Percentiles rank a stretch among this genome's conserved stretches.
These are phyloP conservation scores for Boletus sp. DNA, from an alignment of 1,284 basidiomycete genomes.

Conservation along the genomic window DNA sequence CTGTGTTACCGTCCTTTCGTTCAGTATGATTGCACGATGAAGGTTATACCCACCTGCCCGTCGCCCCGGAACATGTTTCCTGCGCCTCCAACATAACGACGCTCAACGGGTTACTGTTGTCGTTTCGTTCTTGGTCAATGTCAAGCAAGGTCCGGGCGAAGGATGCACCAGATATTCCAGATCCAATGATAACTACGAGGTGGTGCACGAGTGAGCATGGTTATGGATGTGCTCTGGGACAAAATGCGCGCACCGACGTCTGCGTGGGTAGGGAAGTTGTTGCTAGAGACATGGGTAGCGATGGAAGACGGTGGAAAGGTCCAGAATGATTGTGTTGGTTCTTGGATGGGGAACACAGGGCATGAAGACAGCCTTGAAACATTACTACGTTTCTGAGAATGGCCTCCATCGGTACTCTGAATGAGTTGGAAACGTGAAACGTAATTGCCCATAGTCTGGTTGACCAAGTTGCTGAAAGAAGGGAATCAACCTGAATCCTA, in stretches of 20 bases:
- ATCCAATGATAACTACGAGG: conserved; percentile 43
- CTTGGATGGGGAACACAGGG: conserved; percentile 38
- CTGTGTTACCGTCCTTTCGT: conserved; percentile 30
- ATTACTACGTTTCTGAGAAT: conserved; percentile 3
- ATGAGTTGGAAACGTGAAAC: conserved; percentile 12
- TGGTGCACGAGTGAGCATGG: neutral
- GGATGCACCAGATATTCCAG: conserved; percentile 47
- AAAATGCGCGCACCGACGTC: conserved; percentile 34
- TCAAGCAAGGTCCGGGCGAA: conserved; percentile 41
- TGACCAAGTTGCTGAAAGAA: conserved; percentile 1
- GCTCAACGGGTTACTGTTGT: conserved; percentile 22
- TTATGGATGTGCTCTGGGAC: neutral
- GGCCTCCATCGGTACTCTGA: neutral
- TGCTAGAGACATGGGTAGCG: conserved; percentile 25
- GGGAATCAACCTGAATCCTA: neutral
- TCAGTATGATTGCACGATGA: neutral
- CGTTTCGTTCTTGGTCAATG: conserved; percentile 19
- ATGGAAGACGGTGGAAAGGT: conserved; percentile 40
- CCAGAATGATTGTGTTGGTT: conserved; percentile 46
- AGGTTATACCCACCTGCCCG: conserved; percentile 39
- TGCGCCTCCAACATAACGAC: conserved; percentile 49
- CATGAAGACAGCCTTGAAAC: neutral
- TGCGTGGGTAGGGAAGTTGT: conserved; percentile 35
- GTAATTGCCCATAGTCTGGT: conserved; percentile 26
- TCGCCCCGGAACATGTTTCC: conserved; percentile 49